Percentiles rank a stretch among this genome's conserved stretches.
These are phyloP conservation scores for Urtica urens DNA, from an alignment of 306 rosid genomes.

Conservation along the genomic window DNA sequence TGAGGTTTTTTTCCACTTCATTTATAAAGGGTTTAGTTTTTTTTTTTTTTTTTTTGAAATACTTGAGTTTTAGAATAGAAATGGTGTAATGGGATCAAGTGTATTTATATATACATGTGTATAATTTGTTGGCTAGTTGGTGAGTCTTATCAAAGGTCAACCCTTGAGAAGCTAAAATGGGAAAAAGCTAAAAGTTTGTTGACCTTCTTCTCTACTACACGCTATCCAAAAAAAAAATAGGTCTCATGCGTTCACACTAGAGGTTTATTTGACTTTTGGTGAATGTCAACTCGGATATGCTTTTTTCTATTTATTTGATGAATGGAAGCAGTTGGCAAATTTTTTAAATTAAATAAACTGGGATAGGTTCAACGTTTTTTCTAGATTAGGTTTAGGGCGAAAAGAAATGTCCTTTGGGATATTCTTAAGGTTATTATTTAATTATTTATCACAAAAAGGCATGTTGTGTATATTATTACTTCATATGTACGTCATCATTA, in stretches of 20 bases:
- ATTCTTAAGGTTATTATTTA: not conserved
- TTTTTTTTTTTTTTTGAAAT: not conserved
- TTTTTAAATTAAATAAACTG: not conserved
- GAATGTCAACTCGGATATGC: not conserved
- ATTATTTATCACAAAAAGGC: not conserved
- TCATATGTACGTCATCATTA: conserved; percentile 5
- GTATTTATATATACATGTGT: not conserved
- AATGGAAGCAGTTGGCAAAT: not conserved
- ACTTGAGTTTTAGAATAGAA: not conserved
- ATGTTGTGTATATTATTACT: not conserved
- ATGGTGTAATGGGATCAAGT: too few species aligned
- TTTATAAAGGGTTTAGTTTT: not conserved
- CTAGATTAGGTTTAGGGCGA: not conserved
- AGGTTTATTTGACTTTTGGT: conserved; percentile 1
- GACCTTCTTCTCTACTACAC: conserved; percentile 7
- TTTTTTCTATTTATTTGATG: not conserved
- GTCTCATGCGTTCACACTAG: conserved; percentile 11
- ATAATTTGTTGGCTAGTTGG: not conserved
- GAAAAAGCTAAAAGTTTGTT: conserved; percentile 6
- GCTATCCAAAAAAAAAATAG: not conserved
- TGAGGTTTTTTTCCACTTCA: conserved; percentile 37
- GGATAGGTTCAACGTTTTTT: conserved; percentile 7
- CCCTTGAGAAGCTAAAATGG: not conserved
- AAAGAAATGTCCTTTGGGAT: not conserved
- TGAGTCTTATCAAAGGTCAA: not conserved